A percentile compares a stretch with the other conserved stretches of the same genome.
These are phyloP conservation scores for Primulina huaijiensis DNA, from an alignment of 257 asterid genomes.

Conservation along the genomic window DNA sequence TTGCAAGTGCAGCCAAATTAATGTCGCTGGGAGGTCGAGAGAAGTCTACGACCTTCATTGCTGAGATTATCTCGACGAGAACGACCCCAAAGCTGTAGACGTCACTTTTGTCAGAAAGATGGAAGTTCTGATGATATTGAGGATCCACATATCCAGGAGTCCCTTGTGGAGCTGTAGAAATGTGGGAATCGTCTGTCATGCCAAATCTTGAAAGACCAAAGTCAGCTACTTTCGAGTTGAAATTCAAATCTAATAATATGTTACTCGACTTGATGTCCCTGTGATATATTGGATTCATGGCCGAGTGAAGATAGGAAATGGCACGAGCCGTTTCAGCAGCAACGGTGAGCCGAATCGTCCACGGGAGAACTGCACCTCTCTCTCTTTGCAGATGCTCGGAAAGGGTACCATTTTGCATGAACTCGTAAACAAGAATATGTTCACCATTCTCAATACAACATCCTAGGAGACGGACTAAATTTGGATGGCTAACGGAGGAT, in stretches of 20 bases:
- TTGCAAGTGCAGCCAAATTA: conserved; percentile 80
- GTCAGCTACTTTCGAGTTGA: conserved; percentile 84
- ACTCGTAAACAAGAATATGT: conserved; percentile 86
- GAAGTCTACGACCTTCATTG: conserved; percentile 79
- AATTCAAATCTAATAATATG: conserved; percentile 66
- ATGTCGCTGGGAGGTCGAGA: conserved; percentile 75
- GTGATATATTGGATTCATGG: conserved; percentile 79
- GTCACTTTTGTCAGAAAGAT: conserved; percentile 89
- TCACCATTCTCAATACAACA: conserved; percentile 86
- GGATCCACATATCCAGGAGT: conserved; percentile 96
- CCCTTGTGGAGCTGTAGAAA: conserved; percentile 96
- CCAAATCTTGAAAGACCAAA: conserved; percentile 90
- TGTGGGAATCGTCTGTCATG: conserved; percentile 84
- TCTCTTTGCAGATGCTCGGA: conserved; percentile 83
- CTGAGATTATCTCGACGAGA: conserved; percentile 86
- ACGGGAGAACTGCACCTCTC: conserved; percentile 59
- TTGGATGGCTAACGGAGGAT: conserved; percentile 88
- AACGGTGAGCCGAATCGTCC: conserved; percentile 82
- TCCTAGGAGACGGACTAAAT: conserved; percentile 81
- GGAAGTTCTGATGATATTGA: conserved; percentile 91
- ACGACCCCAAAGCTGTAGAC: conserved; percentile 97
- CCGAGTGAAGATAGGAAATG: conserved; percentile 77
- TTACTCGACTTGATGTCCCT: conserved; percentile 87
- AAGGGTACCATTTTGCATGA: conserved; percentile 83
- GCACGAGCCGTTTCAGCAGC: conserved; percentile 88